Evolutionary conservation across 2,329 filamentous ascomycete species (phyloP), one percentile per base, ranked within the genome.

Genomic region (Emmonsiellopsis sp.): DNA sequence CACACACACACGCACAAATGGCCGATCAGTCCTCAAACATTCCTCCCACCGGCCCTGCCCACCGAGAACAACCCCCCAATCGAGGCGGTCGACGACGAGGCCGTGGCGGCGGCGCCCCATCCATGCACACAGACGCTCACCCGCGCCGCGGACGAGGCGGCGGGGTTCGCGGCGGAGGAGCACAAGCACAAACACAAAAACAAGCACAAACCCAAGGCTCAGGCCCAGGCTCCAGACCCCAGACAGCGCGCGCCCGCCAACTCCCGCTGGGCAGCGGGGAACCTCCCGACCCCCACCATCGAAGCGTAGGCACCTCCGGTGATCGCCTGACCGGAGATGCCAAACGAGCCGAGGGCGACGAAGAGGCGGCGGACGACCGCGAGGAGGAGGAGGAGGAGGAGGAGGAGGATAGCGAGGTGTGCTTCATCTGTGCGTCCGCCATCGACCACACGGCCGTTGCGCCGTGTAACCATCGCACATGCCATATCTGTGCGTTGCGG

Each of bases 361-460:
- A 50, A 48, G 59, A 60, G 48, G 58, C 53, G 53, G 58, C 57
- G 31, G 49, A 36, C 39, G 27, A 33, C 37, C 3, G 53, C 34
- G 8, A 40, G 31, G 36, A 58, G 60, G 13, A 17, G 17, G 17
- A 17, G 17, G 17, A 17, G 17, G 17, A 17, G 17, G 63, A 79
- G 32, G 80, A 78, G 27, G 75, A 75, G 33, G 86, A 90, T 53
- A 85, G 78, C 31, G 90, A 96, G 57, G 81, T 96, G 56, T 98
- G 93, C 80, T 97, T 97, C 72, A 98, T 98, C 65, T 98, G 93
- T 71, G 92, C 93, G 53, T 95, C 91, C 59, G 82, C 85, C 2
- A 85, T 98, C 47, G 83, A 87, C 48, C 90, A 97, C 74, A 84
- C 88, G 62, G 87, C 91, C 8, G 83, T 98, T 59, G 84, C 91